Percentiles rank a stretch among this genome's conserved stretches.
Conservation (phyloP, 2,329 filamentous ascomycete genomes). For the Pyrenophora tritici-repentis region DNA sequence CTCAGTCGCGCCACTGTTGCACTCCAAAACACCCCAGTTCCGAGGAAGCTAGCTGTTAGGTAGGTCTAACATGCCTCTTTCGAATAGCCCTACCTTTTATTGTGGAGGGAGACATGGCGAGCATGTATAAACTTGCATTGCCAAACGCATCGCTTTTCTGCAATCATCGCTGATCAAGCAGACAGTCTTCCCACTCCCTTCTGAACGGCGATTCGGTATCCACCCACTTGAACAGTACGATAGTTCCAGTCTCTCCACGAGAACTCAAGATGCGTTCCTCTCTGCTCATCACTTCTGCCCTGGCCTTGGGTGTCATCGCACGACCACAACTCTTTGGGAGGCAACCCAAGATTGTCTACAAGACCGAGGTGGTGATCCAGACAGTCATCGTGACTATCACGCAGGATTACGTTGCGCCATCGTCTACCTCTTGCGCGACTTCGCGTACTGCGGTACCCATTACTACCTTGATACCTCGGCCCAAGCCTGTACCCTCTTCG, state of each 20-base stretch:
- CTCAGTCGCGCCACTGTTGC: slow-evolving; percentile 22
- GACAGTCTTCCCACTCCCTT: slow-evolving; percentile 14
- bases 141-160: neutral
- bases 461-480: neutral
- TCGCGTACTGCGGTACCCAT: neutral
- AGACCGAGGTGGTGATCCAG: slow-evolving; percentile 25
- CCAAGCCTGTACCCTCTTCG: slow-evolving; percentile 2
- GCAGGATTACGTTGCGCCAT: neutral
- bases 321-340: slow-evolving; percentile 23
- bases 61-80: neutral
- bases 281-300: slow-evolving; percentile 29
- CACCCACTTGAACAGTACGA: neutral
- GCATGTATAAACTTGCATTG: slow-evolving; percentile 11
- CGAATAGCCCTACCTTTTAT: neutral
- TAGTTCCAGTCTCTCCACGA: slow-evolving; percentile 1
- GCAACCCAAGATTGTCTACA: slow-evolving; percentile 30
- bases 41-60: slow-evolving; percentile 17
- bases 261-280: slow-evolving; percentile 35
- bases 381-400: slow-evolving; percentile 28
- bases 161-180: slow-evolving; percentile 14
- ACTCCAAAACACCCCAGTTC: slow-evolving; percentile 8
- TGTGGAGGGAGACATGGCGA: slow-evolving; percentile 7
- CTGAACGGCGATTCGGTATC: slow-evolving; percentile 17
- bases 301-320: slow-evolving; percentile 35
- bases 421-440: slow-evolving; percentile 2